Base-by-base conservation (phyloP, 2,329 filamentous ascomycete genomes). In the Coniochaeta prunicola region DNA sequence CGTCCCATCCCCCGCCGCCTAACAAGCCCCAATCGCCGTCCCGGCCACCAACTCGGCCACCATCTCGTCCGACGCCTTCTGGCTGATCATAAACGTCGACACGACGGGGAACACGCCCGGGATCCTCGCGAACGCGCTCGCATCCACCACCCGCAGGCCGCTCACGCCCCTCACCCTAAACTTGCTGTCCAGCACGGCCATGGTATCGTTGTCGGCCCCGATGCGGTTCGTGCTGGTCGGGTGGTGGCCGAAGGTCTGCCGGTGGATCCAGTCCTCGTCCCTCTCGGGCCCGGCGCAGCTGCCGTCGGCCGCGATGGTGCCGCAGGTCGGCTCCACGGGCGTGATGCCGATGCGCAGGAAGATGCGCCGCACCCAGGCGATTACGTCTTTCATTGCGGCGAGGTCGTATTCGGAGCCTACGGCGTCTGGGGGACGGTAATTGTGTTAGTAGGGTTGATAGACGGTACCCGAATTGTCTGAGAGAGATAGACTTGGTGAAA, bases 41-140 rank as follows among this genome's bases (percentile, higher is more conserved):
- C 63, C 64, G 13, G 55, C 62, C 60, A 62, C 54, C 54, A 67
- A 40, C 61, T 69, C 66, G 5, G 64, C 65, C 58, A 69, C n/a
- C 60, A 87, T 85, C 6, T 77, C 78, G 68, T 85, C 83, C 3
- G 81, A 80, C 1, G 84, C 84, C 75, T 86, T 87, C 73, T 86
- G 83, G 28, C 76, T 77, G 19, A 84, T 73, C 75, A 85, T 83
- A 64, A 82, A 85, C 0, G 78, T 81, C 3, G 82, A 76, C 7
- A 80, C 66, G 0, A 75, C 73, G 75, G 84, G 57, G 74, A 79
- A 61, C 4, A 69, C 63, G 19, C 83, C 83, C 1, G 74, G 74
- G 30, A 74, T 82, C 58, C 74, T 74, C 1, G 82, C 80, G 62
- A 80, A 85, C 1, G 77, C 73, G 33, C 74, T 78, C 1, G 80